These are phyloP conservation scores for Ambrosiella beaveri DNA, from an alignment of 2,329 filamentous ascomycete genomes.

Conservation along the genomic window DNA sequence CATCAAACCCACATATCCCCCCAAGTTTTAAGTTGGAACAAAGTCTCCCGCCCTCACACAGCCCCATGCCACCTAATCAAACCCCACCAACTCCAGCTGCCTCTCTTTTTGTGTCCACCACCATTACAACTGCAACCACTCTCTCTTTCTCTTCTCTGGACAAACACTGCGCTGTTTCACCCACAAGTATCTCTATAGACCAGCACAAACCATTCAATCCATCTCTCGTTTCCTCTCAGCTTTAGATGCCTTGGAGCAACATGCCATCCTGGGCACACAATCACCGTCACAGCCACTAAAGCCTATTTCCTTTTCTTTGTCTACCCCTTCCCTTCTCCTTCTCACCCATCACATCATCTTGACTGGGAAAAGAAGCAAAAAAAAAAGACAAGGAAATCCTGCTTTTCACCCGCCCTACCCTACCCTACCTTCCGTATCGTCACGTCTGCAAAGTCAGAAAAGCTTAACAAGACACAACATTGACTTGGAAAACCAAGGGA, in stretches of 20 bases:
- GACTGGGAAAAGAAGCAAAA: neutral
- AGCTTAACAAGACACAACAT: neutral
- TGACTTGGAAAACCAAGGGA: neutral
- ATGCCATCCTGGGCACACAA: neutral
- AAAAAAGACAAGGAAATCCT: neutral
- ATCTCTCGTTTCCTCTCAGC: no score
- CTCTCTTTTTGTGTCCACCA: neutral
- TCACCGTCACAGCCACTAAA: neutral
- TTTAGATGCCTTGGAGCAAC: no score
- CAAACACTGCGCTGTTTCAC: no score
- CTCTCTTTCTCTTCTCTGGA: neutral
- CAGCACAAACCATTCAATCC: no score
- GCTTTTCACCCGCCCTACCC: neutral
- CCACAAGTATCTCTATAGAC: no score
- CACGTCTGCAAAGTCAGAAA: neutral
- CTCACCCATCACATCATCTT: no score
- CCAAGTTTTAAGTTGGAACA: conserved; percentile 1
- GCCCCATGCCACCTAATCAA: neutral
- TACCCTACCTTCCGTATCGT: neutral
- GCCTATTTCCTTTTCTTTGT: no score
- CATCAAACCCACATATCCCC: neutral
- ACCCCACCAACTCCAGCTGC: neutral
- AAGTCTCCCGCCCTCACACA: neutral
- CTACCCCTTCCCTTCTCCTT: no score
- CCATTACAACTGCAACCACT: neutral